These are phyloP conservation scores for Arthrobotrys iridis DNA, from an alignment of 2,329 filamentous ascomycete genomes.

Conservation along the genomic window DNA sequence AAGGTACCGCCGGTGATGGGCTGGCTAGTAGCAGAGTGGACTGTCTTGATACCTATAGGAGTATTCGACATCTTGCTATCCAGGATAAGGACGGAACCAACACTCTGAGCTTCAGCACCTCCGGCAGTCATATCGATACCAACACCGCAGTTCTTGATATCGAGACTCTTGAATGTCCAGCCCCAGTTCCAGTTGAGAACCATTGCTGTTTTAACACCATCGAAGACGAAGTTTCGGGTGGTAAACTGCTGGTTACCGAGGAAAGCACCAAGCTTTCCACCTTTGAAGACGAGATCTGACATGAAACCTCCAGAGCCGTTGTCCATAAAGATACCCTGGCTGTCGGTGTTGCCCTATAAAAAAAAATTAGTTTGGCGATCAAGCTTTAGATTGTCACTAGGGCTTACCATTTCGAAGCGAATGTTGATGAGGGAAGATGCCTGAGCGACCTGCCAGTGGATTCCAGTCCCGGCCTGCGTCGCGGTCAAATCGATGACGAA, in stretches of 20 bases:
- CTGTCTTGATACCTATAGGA: constrained; percentile 78
- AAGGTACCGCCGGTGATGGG: constrained; percentile 69
- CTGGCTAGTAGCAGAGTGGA: constrained; percentile 76
- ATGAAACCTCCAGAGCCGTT: constrained; percentile 80
- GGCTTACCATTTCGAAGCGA: constrained; percentile 65
- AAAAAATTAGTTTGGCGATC: constrained; percentile 12
- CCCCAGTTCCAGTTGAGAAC: constrained; percentile 94
- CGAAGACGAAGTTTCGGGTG: constrained; percentile 82
- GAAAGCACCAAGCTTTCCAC: constrained; percentile 80
- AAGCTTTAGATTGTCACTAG: background rate
- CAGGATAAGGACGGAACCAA: constrained; percentile 83
- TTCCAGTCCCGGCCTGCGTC: constrained; percentile 62
- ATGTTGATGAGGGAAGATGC: constrained; percentile 71
- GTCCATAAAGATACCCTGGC: constrained; percentile 70
- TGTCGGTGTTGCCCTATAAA: constrained; percentile 39
- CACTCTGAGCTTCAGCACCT: constrained; percentile 71
- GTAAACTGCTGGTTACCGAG: constrained; percentile 90
- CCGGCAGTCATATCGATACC: constrained; percentile 82
- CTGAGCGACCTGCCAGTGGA: constrained; percentile 76
- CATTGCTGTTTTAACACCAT: constrained; percentile 81
- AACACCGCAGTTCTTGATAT: constrained; percentile 77
- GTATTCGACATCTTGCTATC: constrained; percentile 84
- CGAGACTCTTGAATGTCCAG: constrained; percentile 80
- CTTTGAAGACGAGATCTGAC: constrained; percentile 83
- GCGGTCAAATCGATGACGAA: constrained; percentile 79